Base-by-base conservation (phyloP, 345 rosid species). In the Hirschfeldia incana region DNA sequence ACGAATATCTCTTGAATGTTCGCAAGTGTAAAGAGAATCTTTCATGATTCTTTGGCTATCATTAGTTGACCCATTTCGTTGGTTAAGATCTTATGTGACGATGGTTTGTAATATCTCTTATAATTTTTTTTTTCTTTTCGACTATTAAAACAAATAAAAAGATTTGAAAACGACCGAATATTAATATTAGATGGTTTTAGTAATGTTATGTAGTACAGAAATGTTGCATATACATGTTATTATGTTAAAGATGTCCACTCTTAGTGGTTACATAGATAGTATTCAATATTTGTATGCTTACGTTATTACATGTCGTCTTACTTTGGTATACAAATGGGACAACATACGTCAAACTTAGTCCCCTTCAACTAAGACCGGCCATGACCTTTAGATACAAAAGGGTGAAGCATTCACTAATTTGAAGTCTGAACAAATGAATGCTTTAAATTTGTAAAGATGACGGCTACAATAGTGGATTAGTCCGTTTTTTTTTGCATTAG, bases 1-100 rank as follows among this genome's bases (percentile, higher is more conserved):
- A 16, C 51, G 46, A 69, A 76, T 62, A 28, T 76, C 0, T 21
- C 36, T 76, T 44, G 60, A 76, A 21, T 37, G 21, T 46, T 73
- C 21, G 32, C 28, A 8, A 49, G 32, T n/a, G 7, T 12, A 46
- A 21, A 2, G n/a, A 29, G 28, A 68, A 46, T 68, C 1, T 49
- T 68, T 12, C 8, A n/a, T 46, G 72, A 68, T 11, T 68, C 72
- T 12, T 6, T 42, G 15, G 10, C 30, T 29, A 46, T 46, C 5
- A 28, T 68, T 8, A 4, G 5, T 68, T 68, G 7, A 46, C 36
- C 12, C 21, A 28, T 44, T 67, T 67, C 36, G 7, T 28, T 67
- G 9, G n/a, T 67, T 12, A 67, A 44, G 7, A 6, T 63, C 44
- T 32, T 39, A 63, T 32, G 44, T 15, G 33, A 6, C 39, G 17